phyloP scores from a whole-genome alignment of 495 filamentous ascomycete species.

The Aspergillus baeticus region DNA sequence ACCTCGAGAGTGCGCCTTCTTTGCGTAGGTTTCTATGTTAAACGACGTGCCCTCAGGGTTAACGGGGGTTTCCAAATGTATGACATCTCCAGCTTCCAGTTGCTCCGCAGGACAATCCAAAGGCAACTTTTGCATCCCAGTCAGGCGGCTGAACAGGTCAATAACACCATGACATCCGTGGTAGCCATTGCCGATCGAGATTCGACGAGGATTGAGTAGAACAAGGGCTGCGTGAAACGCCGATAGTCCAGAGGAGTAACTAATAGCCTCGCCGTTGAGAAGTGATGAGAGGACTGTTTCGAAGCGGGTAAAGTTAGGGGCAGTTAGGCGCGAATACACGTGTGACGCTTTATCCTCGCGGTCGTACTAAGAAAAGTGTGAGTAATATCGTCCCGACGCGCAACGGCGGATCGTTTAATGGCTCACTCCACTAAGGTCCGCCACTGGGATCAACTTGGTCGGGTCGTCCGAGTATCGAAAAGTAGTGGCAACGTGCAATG shows the following conservation, averaged over 20 bases:
- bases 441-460: slow-evolving; percentile 50
- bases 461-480: slow-evolving; percentile 78
- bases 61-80: slow-evolving; percentile 89
- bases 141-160: slow-evolving; percentile 65
- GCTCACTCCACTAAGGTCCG: slow-evolving; percentile 38
- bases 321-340: slow-evolving; percentile 76
- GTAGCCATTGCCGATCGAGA: slow-evolving; percentile 81
- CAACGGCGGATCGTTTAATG: background rate
- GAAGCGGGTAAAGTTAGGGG: slow-evolving; percentile 78
- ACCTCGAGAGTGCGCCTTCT: slow-evolving; percentile 67
- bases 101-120: slow-evolving; percentile 57
- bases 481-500: slow-evolving; percentile 84
- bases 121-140: slow-evolving; percentile 62
- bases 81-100: slow-evolving; percentile 71
- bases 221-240: slow-evolving; percentile 83
- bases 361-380: slow-evolving; percentile 16
- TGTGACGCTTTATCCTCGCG: slow-evolving; percentile 27
- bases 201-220: slow-evolving; percentile 70
- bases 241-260: slow-evolving; percentile 81
- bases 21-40: slow-evolving; percentile 65
- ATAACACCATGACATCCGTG: slow-evolving; percentile 92
- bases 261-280: slow-evolving; percentile 64
- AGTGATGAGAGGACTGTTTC: slow-evolving; percentile 76
- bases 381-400: background rate
- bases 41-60: slow-evolving; percentile 84